phyloP scores from a whole-genome alignment of 1,284 basidiomycete genomes.

The Puccinia novopanici region DNA sequence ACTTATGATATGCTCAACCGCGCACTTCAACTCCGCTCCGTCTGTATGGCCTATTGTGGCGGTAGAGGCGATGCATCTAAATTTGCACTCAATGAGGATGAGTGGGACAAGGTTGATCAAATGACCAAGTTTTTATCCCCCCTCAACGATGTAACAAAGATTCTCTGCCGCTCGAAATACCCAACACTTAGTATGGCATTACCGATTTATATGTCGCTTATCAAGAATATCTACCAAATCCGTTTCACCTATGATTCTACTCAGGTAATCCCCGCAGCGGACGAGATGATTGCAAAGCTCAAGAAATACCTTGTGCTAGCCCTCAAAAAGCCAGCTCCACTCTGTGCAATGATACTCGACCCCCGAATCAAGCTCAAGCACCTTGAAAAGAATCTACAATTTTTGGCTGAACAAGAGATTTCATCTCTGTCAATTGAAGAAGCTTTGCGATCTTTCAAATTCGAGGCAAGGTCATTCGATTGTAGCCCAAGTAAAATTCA shows the following conservation, averaged over 20 bases:
- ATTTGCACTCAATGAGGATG: not conserved
- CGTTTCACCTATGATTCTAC: not conserved
- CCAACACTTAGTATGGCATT: constrained; percentile 13
- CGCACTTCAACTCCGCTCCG: not conserved
- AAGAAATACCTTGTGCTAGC: not conserved
- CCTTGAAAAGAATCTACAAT: not conserved
- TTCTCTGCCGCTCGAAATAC: constrained; percentile 24
- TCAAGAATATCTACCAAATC: not conserved
- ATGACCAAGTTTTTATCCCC: too few species aligned
- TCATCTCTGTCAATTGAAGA: not conserved
- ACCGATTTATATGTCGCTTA: constrained; percentile 16
- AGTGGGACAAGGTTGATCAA: constrained; percentile 8
- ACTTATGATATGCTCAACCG: too few species aligned
- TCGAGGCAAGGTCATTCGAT: too few species aligned
- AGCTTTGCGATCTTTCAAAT: not conserved
- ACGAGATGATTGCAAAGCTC: not conserved
- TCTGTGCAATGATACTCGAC: constrained; percentile 12
- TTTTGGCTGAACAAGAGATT: not conserved
- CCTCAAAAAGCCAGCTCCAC: not conserved
- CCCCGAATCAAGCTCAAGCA: not conserved
- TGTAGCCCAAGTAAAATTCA: not conserved
- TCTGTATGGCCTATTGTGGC: not conserved
- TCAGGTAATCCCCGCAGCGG: not conserved
- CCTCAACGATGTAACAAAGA: not conserved
- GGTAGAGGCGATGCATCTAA: not conserved